Conservation (phyloP, 768 basidiomycete species). For the Lanmaoa pseudosensibilis region DNA sequence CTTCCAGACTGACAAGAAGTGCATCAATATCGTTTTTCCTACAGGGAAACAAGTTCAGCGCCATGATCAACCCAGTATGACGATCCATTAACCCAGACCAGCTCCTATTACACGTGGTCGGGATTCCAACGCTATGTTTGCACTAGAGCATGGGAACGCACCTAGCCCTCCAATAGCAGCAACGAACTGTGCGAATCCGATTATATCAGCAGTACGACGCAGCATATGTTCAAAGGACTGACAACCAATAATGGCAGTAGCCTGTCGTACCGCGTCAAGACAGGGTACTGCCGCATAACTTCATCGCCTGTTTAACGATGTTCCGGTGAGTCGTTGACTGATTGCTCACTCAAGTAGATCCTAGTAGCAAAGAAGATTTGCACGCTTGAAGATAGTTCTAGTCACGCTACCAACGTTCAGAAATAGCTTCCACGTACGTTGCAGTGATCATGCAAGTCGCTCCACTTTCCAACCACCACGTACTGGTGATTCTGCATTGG, state of each 20-base stretch:
- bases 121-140: background rate
- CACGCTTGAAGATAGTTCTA: conserved; percentile 1
- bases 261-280: background rate
- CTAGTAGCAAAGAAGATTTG: conserved; percentile 8
- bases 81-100: conserved; percentile 5
- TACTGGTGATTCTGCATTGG: background rate
- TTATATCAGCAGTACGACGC: background rate
- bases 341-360: conserved; percentile 7
- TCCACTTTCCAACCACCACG: conserved; percentile 2
- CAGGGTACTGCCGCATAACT: conserved; percentile 7
- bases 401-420: background rate
- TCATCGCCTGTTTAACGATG: background rate
- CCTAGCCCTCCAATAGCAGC: conserved; percentile 5
- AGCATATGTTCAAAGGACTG: background rate
- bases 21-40: conserved; percentile 1
- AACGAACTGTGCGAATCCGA: background rate
- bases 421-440: background rate
- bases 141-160: background rate
- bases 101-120: background rate
- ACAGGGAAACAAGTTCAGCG: background rate
- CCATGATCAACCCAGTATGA: background rate
- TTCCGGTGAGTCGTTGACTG: background rate
- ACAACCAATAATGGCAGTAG: conserved; percentile 3
- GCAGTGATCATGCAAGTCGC: background rate
- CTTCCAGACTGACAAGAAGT: background rate